phyloP scores from a whole-genome alignment of 2,329 filamentous ascomycete genomes.

The Aspergillus neoniger region DNA sequence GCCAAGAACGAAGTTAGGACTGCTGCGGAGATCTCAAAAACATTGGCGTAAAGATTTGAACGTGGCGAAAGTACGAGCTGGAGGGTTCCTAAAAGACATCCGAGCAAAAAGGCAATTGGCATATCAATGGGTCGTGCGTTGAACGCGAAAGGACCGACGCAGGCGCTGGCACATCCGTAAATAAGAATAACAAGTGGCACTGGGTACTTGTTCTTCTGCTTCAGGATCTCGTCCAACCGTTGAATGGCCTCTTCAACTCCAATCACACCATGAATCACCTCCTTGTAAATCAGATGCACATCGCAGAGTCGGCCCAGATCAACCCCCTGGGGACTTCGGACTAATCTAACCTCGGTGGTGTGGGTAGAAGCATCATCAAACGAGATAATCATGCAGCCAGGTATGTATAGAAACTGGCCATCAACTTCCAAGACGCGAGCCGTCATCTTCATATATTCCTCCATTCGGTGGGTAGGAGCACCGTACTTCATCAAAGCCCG shows the following conservation, averaged over 20 bases:
- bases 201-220: slow-evolving; percentile 57
- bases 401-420: slow-evolving; percentile 87
- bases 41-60: slow-evolving; percentile 68
- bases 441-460: slow-evolving; percentile 90
- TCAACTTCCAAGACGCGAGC: slow-evolving; percentile 85
- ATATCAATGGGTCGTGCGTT: slow-evolving; percentile 76
- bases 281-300: slow-evolving; percentile 52
- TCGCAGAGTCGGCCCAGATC: slow-evolving; percentile 50
- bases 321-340: slow-evolving; percentile 47
- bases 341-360: slow-evolving; percentile 51
- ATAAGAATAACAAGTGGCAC: slow-evolving; percentile 62
- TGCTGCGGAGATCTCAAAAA: slow-evolving; percentile 67
- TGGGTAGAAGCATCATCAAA: slow-evolving; percentile 64
- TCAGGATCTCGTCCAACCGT: slow-evolving; percentile 57
- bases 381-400: slow-evolving; percentile 92
- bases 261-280: slow-evolving; percentile 52
- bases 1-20: slow-evolving; percentile 70
- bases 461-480: slow-evolving; percentile 86
- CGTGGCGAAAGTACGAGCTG: slow-evolving; percentile 75
- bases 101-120: slow-evolving; percentile 75
- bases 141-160: slow-evolving; percentile 81
- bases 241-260: slow-evolving; percentile 50
- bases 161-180: slow-evolving; percentile 74
- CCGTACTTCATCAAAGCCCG: slow-evolving; percentile 88
- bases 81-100: slow-evolving; percentile 71